These are phyloP conservation scores for Tricholoma sp. DNA, from an alignment of 768 basidiomycete genomes.

Conservation along the genomic window DNA sequence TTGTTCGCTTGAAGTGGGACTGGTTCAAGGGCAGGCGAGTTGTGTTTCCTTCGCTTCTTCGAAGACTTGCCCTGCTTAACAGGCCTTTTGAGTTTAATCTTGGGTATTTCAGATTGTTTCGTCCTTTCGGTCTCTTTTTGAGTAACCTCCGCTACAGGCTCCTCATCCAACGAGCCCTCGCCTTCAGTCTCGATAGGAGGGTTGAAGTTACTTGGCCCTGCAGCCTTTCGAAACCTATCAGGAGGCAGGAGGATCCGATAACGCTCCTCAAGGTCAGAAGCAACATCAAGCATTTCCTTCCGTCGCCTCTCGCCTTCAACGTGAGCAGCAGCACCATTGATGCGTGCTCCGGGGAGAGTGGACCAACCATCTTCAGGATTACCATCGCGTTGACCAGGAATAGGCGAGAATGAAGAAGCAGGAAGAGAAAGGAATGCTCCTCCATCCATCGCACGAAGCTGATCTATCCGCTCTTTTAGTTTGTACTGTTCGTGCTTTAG, in stretches of 20 bases:
- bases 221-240: conserved; percentile 40
- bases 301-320: conserved; percentile 72
- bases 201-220: conserved; percentile 12
- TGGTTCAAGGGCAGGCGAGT: conserved; percentile 14
- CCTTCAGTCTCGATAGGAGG: conserved; percentile 21
- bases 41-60: conserved; percentile 20
- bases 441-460: conserved; percentile 69
- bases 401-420: conserved; percentile 49
- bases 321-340: conserved; percentile 32
- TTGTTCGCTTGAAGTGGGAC: background rate
- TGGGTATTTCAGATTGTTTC: conserved; percentile 23
- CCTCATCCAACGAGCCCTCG: conserved; percentile 27
- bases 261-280: conserved; percentile 60
- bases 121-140: conserved; percentile 19
- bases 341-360: conserved; percentile 26
- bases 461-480: conserved; percentile 84
- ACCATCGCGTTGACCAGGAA: conserved; percentile 17
- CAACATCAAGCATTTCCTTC: conserved; percentile 69
- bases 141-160: conserved; percentile 15
- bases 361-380: conserved; percentile 23
- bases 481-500: conserved; percentile 90
- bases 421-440: conserved; percentile 63
- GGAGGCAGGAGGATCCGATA: conserved; percentile 73
- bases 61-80: conserved; percentile 5
- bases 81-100: conserved; percentile 27